These are phyloP conservation scores for Pseudotsuga menziesii DNA, from an alignment of 75 land plant genomes.

Conservation along the genomic window DNA sequence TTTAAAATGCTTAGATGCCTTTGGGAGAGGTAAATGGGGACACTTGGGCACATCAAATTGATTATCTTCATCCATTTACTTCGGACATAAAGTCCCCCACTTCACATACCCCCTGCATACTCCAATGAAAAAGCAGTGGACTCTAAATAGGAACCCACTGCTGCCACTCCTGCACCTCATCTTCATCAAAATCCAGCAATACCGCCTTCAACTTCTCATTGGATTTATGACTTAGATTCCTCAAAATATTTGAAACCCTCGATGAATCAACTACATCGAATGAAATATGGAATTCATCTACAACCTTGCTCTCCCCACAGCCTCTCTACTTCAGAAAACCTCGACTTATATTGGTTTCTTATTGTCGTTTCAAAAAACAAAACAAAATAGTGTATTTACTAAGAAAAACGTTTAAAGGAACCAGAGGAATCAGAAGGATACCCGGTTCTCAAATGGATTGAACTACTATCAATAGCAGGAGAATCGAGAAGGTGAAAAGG, in stretches of 20 bases:
- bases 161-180: constrained; percentile 26
- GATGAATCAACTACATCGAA: constrained; percentile 32
- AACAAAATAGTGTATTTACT: not conserved
- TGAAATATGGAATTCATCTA: constrained; percentile 40
- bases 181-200: constrained; percentile 47
- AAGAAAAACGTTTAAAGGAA: not conserved
- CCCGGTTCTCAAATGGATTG: constrained; percentile 11
- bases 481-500: no score
- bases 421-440: constrained; percentile 2
- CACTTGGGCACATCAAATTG: no score
- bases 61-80: no score
- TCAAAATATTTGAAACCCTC: constrained; percentile 21
- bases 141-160: constrained; percentile 34
- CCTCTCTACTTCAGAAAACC: constrained; percentile 27
- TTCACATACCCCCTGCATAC: no score
- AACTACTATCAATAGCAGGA: not conserved
- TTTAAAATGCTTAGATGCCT: no score
- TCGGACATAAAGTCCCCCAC: no score
- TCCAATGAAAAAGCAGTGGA: no score
- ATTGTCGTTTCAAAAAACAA: not conserved
- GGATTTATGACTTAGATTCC: constrained; percentile 13
- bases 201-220: constrained; percentile 34
- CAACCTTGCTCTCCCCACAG: constrained; percentile 24
- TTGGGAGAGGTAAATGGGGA: no score
- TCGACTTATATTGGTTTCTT: constrained; percentile 12